phyloP scores from a whole-genome alignment of 192 early-diverging fungal genomes.

The Mortierella hygrophila region DNA sequence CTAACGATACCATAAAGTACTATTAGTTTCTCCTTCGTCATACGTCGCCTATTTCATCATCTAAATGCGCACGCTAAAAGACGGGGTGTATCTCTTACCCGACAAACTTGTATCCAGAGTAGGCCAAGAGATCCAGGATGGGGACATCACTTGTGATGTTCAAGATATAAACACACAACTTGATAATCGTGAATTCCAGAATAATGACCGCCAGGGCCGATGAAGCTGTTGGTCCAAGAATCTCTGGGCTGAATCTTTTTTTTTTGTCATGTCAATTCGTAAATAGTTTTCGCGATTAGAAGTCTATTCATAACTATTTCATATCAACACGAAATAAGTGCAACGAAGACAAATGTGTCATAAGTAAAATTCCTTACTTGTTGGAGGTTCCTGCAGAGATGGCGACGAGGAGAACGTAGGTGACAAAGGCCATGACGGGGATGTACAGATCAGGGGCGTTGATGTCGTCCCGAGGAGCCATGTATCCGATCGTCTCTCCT shows the following conservation, averaged over 20 bases:
- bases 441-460: slow-evolving; percentile 98
- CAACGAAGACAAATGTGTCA: too few species aligned
- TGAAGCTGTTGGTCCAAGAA: slow-evolving; percentile 86
- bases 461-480: slow-evolving; percentile 89
- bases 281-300: background rate
- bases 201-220: slow-evolving; percentile 84
- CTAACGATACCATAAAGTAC: slow-evolving; percentile 65
- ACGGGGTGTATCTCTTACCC: slow-evolving; percentile 48
- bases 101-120: slow-evolving; percentile 97
- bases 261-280: background rate
- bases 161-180: slow-evolving; percentile 89
- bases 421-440: slow-evolving; percentile 93
- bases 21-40: slow-evolving; percentile 44
- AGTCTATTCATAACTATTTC: background rate
- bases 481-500: slow-evolving; percentile 83
- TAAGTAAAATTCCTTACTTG: slow-evolving; percentile 46
- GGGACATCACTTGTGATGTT: slow-evolving; percentile 86
- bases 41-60: background rate
- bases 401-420: slow-evolving; percentile 87
- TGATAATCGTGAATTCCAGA: slow-evolving; percentile 86
- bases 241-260: slow-evolving; percentile 86
- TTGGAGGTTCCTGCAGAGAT: slow-evolving; percentile 71
- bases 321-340: too few species aligned
- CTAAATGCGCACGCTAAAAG: background rate
- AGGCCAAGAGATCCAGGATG: slow-evolving; percentile 88